Percentiles rank a stretch among this genome's conserved stretches.
phyloP scores from a whole-genome alignment of 306 rosid species.

The Sphenostylis stenocarpa region DNA sequence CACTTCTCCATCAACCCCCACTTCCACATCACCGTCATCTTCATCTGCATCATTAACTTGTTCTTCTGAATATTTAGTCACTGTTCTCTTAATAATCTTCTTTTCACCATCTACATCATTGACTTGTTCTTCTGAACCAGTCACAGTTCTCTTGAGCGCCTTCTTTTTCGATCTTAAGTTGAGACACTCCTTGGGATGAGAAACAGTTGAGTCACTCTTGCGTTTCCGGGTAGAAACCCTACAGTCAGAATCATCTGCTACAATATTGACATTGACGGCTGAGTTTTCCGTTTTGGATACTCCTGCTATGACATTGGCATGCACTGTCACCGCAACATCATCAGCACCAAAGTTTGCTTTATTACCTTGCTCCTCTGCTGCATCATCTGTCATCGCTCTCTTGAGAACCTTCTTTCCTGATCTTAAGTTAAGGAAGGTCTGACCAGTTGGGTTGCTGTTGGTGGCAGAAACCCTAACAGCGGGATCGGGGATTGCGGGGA shows the following conservation, averaged over 20 bases:
- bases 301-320: neutral
- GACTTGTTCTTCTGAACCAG: neutral
- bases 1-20: neutral
- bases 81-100: too few species aligned
- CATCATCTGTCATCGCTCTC: neutral
- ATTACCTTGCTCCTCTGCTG: neutral
- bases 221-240: neutral
- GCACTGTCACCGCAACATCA: constrained; percentile 7
- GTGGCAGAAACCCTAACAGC: constrained; percentile 36
- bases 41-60: constrained; percentile 1
- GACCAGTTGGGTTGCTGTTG: neutral
- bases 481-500: too few species aligned
- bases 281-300: neutral
- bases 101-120: constrained; percentile 7
- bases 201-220: constrained; percentile 21
- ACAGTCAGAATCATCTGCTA: neutral
- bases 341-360: neutral
- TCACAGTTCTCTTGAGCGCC: constrained; percentile 35
- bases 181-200: neutral
- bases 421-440: constrained; percentile 41
- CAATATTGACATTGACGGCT: neutral
- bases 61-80: neutral
- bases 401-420: constrained; percentile 55
- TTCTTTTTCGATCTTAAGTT: constrained; percentile 61
- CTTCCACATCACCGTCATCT: constrained; percentile 15